A percentile compares a stretch with the other conserved stretches of the same genome.
phyloP scores from a whole-genome alignment of 2,329 filamentous ascomycete species.

The Apiospora sp. region DNA sequence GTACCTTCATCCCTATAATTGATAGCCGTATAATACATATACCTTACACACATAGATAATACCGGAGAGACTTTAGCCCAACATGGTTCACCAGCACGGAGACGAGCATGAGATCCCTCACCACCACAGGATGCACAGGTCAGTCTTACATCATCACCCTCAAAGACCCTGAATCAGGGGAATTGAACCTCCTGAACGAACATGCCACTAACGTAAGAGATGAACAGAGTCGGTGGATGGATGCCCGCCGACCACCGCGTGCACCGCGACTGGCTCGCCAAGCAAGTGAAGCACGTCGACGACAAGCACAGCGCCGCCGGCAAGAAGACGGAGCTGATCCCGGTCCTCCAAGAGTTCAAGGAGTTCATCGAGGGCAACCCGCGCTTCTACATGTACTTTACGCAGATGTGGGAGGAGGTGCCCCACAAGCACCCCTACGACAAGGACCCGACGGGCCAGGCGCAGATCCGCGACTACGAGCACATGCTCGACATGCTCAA shows the following conservation, averaged over 20 bases:
- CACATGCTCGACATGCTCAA: slow-evolving; percentile 74
- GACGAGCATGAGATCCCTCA: slow-evolving; percentile 60
- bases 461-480: slow-evolving; percentile 68
- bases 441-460: slow-evolving; percentile 67
- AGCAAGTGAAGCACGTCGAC: slow-evolving; percentile 63
- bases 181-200: too few species aligned
- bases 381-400: slow-evolving; percentile 71
- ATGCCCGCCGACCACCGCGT: slow-evolving; percentile 69
- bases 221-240: slow-evolving; percentile 59
- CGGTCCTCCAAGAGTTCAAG: slow-evolving; percentile 70
- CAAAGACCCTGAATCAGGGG: background rate
- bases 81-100: slow-evolving; percentile 59
- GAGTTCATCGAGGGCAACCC: slow-evolving; percentile 70
- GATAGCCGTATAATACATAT: too few species aligned
- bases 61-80: slow-evolving; percentile 30
- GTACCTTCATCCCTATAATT: background rate
- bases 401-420: slow-evolving; percentile 73
- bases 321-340: slow-evolving; percentile 55
- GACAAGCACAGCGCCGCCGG: slow-evolving; percentile 44
- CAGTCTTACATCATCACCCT: slow-evolving; percentile 31
- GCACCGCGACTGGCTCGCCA: slow-evolving; percentile 69
- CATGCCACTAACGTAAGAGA: background rate
- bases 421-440: slow-evolving; percentile 67
- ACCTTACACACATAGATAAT: background rate
- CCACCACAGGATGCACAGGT: slow-evolving; percentile 56